Evolutionary conservation across 2,329 filamentous ascomycete genomes (phyloP), one percentile per base, ranked within the genome.

Genomic region (Diaporthe australafricana): DNA sequence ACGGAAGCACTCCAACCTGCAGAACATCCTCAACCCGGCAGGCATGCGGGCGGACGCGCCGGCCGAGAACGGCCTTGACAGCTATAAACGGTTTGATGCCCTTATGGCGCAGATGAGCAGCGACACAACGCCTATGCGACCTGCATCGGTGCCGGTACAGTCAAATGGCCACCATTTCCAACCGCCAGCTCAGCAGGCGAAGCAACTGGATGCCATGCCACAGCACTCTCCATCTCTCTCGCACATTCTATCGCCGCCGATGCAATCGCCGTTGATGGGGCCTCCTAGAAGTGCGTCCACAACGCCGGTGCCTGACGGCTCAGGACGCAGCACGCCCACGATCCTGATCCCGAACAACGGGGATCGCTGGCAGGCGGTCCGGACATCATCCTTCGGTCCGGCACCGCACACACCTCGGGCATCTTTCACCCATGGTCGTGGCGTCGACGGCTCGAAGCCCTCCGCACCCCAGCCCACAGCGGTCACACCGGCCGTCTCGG

Each of bases 31-130:
- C 30, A 71, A 73, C 40, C 32, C 52, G 20, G 62, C 57, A 3
- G 47, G 55, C 7, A 38, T 30, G 16, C 56, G 67, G 1, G 3
- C 30, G 5, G 71, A 50, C 17, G 30, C 50, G 11, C 35, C 47
- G 12, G 25, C 14, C 1, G 70, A 71, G 32, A 53, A 50, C 32
- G 30, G 27, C 3, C 12, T 65, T 16, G 72, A 73, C 14, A 67
- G 62, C 42, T 73, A 73, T 9, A 69, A 71, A 50, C 69, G 50
- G 1, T 69, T 65, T 27, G 72, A 71, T 16, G 63, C 63, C 22
- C 70, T 73, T 17, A 73, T 55, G 63, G 68, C 68, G 48, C 68
- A 71, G 55, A 73, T 69, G 72, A 42, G 38, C 30, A 48, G 62
- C 38, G 68, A 42, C n/a, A 5, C 27, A 5, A 40, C 53, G 16